Evolutionary conservation across 2,329 filamentous ascomycete genomes (phyloP).

Genomic region (Fusarium oligoseptatum): DNA sequence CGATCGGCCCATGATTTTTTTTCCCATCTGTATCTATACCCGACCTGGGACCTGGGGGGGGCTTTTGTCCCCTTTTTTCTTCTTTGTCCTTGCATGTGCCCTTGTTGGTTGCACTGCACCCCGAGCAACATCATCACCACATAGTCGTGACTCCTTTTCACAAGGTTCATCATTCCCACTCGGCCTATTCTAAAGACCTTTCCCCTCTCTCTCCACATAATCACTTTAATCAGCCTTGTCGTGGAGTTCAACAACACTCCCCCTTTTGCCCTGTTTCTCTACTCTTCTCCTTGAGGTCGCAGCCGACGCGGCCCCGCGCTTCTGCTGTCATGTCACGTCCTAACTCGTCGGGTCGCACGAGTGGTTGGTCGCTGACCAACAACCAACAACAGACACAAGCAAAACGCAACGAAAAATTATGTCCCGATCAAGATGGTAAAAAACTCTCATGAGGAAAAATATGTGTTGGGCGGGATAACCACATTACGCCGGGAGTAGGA

Average conservation of each 20-base stretch:
- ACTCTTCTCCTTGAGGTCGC: not conserved
- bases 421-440: not conserved
- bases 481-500: no score
- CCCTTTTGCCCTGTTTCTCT: not conserved
- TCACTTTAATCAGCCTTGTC: conserved; percentile 1
- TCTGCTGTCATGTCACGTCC: conserved; percentile 6
- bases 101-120: not conserved
- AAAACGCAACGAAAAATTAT: not conserved
- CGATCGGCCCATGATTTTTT: conserved; percentile 1
- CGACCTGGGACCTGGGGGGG: not conserved
- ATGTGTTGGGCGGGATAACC: not conserved
- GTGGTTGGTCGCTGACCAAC: not conserved
- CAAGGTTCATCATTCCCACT: not conserved
- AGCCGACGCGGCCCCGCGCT: conserved; percentile 2
- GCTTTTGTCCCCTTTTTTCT: not conserved
- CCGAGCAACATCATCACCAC: not conserved
- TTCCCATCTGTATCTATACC: conserved; percentile 7
- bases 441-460: not conserved
- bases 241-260: no score
- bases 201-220: not conserved
- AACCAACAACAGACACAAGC: not conserved
- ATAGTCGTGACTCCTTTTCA: not conserved
- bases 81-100: not conserved
- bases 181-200: not conserved
- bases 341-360: conserved; percentile 9